A percentile compares a stretch with the other conserved stretches of the same genome.
Evolutionary conservation across 2,329 filamentous ascomycete genomes (phyloP).

Genomic region (Penicillium glabrum): DNA sequence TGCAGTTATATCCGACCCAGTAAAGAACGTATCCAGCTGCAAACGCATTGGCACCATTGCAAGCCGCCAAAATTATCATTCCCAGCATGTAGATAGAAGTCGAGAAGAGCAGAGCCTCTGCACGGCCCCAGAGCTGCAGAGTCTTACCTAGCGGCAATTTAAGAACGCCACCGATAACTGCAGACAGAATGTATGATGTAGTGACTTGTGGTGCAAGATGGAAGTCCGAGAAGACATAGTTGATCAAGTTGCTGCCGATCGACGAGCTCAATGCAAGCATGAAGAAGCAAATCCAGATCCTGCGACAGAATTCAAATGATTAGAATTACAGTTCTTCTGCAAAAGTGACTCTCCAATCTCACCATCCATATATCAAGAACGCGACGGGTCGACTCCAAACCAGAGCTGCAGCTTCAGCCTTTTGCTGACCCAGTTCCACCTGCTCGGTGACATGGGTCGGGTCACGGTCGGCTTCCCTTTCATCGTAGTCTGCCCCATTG

Average conservation of each 20-base stretch:
- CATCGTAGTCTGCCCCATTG: conserved; percentile 18
- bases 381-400: conserved; percentile 40
- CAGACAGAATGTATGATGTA: conserved; percentile 56
- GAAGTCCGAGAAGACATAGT: conserved; percentile 55
- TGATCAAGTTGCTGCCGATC: conserved; percentile 44
- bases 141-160: conserved; percentile 64
- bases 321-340: neutral
- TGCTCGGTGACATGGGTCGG: conserved; percentile 15
- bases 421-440: conserved; percentile 23
- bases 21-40: conserved; percentile 64
- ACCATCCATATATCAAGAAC: conserved; percentile 37
- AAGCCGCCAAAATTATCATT: conserved; percentile 62
- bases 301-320: conserved; percentile 4
- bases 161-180: conserved; percentile 57
- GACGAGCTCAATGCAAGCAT: conserved; percentile 46
- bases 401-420: conserved; percentile 44
- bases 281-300: conserved; percentile 50
- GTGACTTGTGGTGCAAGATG: conserved; percentile 49
- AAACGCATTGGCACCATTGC: conserved; percentile 61
- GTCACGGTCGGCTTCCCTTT: conserved; percentile 14
- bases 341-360: neutral
- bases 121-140: conserved; percentile 63
- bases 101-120: conserved; percentile 57
- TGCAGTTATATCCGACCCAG: conserved; percentile 56
- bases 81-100: conserved; percentile 49